phyloP scores from a whole-genome alignment of 2,329 filamentous ascomycete species.

The Eutypa lata region DNA sequence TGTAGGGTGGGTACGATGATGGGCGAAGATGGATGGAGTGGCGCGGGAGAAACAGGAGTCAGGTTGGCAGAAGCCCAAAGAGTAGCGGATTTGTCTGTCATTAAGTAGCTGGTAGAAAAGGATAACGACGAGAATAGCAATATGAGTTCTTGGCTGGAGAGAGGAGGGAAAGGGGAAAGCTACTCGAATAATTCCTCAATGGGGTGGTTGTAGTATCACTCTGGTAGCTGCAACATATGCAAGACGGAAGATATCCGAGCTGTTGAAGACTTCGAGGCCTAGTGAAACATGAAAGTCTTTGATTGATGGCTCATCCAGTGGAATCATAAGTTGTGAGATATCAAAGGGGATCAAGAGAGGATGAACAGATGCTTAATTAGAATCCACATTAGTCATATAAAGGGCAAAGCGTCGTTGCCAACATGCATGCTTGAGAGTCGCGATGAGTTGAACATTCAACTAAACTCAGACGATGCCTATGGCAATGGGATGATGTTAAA shows the following conservation, averaged over 20 bases:
- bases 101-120: slow-evolving; percentile 27
- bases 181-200: no score
- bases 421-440: neutral
- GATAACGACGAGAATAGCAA: neutral
- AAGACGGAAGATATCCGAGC: no score
- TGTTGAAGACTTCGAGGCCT: no score
- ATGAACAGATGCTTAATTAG: neutral
- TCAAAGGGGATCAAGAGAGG: neutral
- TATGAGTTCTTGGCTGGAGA: neutral
- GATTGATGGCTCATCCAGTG: no score
- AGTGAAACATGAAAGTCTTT: no score
- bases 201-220: no score
- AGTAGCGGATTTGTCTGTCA: slow-evolving; percentile 45
- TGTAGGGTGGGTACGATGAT: slow-evolving; percentile 49
- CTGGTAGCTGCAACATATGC: no score
- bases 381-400: neutral
- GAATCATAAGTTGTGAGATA: no score
- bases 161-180: neutral
- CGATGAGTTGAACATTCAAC: no score
- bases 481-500: no score
- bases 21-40: slow-evolving; percentile 44
- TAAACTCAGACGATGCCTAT: no score
- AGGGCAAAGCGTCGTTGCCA: neutral
- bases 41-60: slow-evolving; percentile 49
- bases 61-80: slow-evolving; percentile 52